phyloP scores from a whole-genome alignment of 805 yeast genomes.

The Komagataella kurtzmanii region DNA sequence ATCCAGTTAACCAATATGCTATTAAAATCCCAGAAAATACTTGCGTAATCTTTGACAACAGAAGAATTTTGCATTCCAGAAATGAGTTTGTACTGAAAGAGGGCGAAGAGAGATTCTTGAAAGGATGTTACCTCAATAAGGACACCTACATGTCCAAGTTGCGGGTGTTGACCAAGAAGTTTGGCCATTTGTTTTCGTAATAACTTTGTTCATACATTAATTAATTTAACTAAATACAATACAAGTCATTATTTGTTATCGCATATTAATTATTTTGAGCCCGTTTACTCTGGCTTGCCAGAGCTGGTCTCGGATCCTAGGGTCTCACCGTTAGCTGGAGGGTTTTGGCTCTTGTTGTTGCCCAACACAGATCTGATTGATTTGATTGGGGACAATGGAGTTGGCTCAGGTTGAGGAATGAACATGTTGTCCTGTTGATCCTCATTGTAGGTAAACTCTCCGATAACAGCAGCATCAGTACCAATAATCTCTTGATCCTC shows the following conservation, averaged over 20 bases:
- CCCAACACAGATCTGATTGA: slow-evolving; percentile 24
- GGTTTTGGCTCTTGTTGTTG: slow-evolving; percentile 12
- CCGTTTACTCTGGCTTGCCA: background rate
- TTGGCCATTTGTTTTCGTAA: background rate
- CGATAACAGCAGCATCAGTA: slow-evolving; percentile 81
- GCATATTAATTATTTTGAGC: background rate
- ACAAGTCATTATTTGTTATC: background rate
- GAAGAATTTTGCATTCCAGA: slow-evolving; percentile 61
- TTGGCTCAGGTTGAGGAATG: slow-evolving; percentile 37
- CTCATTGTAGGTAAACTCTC: slow-evolving; percentile 57
- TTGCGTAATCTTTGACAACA: slow-evolving; percentile 57
- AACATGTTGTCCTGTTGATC: slow-evolving; percentile 38
- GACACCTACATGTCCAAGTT: slow-evolving; percentile 57
- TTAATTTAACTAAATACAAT: background rate
- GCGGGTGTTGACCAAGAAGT: slow-evolving; percentile 16
- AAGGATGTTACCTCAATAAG: slow-evolving; percentile 65
- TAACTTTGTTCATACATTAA: background rate
- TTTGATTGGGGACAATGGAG: slow-evolving; percentile 37
- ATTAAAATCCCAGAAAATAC: slow-evolving; percentile 42
- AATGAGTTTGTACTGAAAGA: slow-evolving; percentile 17
- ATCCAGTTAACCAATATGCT: slow-evolving; percentile 38
- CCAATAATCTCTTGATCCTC: slow-evolving; percentile 85
- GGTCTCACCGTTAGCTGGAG: background rate
- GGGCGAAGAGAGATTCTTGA: slow-evolving; percentile 46
- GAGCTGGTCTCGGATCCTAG: background rate